These are phyloP conservation scores for Tolypocladium tropicale DNA, from an alignment of 2,329 filamentous ascomycete species.

Conservation along the genomic window DNA sequence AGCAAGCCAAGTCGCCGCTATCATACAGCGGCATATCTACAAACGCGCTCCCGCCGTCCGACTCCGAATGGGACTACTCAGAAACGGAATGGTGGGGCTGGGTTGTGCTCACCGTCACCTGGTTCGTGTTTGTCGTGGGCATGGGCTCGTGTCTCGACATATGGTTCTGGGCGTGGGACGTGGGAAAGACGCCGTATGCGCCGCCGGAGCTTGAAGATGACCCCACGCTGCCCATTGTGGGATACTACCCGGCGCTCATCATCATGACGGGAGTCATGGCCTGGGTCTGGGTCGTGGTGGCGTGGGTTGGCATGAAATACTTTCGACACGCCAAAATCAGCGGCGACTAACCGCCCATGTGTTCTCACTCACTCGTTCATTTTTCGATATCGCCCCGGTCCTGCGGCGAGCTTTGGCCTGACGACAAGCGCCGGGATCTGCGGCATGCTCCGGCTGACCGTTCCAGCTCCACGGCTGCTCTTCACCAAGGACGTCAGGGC, in stretches of 20 bases:
- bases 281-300: conserved; percentile 96
- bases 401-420: not conserved
- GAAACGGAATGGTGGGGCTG: conserved; percentile 99
- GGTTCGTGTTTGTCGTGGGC: conserved; percentile 90
- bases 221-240: conserved; percentile 85
- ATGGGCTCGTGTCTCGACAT: conserved; percentile 93
- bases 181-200: conserved; percentile 89
- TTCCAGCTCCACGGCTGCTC: not conserved
- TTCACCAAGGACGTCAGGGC: no score
- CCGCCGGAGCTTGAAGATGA: conserved; percentile 94
- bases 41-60: conserved; percentile 35
- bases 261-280: conserved; percentile 93
- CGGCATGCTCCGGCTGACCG: not conserved
- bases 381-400: not conserved
- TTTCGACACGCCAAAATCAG: conserved; percentile 93
- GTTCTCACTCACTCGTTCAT: not conserved
- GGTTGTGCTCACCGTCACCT: conserved; percentile 82
- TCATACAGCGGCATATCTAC: conserved; percentile 43
- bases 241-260: conserved; percentile 91
- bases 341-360: conserved; percentile 36
- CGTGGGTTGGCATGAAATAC: conserved; percentile 99
- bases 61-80: conserved; percentile 71
- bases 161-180: conserved; percentile 99
- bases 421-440: no score
- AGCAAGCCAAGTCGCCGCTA: conserved; percentile 49